Evolutionary conservation across 148 eudicot species (phyloP), one percentile per base, ranked within the genome.

Genomic region (Rhododendron molle): DNA sequence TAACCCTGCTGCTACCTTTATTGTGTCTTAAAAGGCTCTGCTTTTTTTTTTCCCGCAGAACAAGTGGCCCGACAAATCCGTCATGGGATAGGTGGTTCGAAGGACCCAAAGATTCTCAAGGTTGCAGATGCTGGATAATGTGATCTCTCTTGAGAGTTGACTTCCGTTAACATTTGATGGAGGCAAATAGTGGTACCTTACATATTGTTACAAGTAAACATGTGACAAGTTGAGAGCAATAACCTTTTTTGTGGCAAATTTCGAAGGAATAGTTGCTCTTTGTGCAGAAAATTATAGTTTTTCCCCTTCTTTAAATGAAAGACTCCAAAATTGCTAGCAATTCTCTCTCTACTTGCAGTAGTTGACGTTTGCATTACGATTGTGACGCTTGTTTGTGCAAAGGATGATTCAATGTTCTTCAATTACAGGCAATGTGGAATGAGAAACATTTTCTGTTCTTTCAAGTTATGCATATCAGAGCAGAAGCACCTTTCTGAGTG

Each of bases 71-170:
- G 4, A 49, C 89, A 87, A 88, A 92, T 89, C 95, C 97, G 5
- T 83, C 81, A 1, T 95, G 98, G 96, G 96, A 95, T 87, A 92
- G 94, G 86, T 95, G 98, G 98, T 95, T 95, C 80, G 98, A 94
- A 89, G 92, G 97, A 74, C 94, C 96, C 18, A 93, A 89, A 86
- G 96, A 94, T 49, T 87, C 93, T 26, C 85, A 88, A 56, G 92
- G 94, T 21, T 94, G 96, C 91, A 88, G 92, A 83, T 93, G 97
- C 88, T 94, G 96, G 95, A 91, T 95, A 86, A 84, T 93, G 81
- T 94, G 92, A 93, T 30, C 14, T 28, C 36, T 13, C 32, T 40
- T 7, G 46, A 54, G 81, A 86, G 56, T 20, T 21, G 15, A 26
- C 81, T 80, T 85, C 20, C 38, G 3, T 79, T 38, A 47, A 34